These are phyloP conservation scores for Echinosophora koreensis DNA, from an alignment of 306 rosid genomes.

Conservation along the genomic window DNA sequence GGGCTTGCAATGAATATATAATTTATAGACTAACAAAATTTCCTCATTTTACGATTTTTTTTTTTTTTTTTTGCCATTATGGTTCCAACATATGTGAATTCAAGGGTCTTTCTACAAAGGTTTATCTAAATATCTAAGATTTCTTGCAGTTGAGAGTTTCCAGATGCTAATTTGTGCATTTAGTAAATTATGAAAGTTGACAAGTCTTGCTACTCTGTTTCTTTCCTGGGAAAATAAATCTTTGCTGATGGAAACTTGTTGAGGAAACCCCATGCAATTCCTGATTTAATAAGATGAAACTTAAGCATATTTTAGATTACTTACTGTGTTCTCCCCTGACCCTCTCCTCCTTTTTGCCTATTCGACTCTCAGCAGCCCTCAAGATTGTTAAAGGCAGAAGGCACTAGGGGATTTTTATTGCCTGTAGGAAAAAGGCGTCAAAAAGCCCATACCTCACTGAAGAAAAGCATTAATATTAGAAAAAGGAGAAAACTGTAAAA, in stretches of 20 bases:
- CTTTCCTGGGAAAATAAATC: neutral
- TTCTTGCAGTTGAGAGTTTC: neutral
- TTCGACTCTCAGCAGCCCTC: constrained; percentile 1
- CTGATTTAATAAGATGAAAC: constrained; percentile 8
- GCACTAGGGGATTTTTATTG: neutral
- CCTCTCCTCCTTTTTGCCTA: neutral
- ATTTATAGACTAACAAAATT: constrained; percentile 26
- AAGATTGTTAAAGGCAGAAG: neutral
- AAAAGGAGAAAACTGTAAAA: neutral
- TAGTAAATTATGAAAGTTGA: neutral
- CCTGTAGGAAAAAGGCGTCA: neutral
- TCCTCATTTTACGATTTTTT: neutral
- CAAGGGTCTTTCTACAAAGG: constrained; percentile 10
- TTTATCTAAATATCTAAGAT: neutral
- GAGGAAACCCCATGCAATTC: constrained; percentile 12
- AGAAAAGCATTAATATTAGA: neutral
- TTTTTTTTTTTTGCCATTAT: neutral
- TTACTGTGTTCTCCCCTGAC: neutral
- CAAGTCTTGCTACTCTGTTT: neutral
- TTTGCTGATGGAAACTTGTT: constrained; percentile 6
- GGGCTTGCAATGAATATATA: constrained; percentile 25
- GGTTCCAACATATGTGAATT: constrained; percentile 24
- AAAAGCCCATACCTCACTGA: neutral
- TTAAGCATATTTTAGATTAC: neutral
- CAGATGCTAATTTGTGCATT: neutral